phyloP scores from a whole-genome alignment of 2,329 filamentous ascomycete genomes.

The Lachnellula suecica region DNA sequence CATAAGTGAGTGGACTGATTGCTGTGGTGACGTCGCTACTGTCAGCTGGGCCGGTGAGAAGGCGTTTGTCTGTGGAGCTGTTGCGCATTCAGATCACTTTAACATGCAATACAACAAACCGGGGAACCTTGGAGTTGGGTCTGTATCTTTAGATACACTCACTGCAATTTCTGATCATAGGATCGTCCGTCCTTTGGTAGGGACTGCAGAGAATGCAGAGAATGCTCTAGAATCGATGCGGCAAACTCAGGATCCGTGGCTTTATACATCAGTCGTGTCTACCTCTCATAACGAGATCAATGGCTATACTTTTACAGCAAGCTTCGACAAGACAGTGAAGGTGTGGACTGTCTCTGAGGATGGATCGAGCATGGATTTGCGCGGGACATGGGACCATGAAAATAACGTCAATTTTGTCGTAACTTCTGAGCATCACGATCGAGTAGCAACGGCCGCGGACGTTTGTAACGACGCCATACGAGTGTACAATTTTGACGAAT shows the following conservation, averaged over 20 bases:
- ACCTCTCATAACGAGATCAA: constrained; percentile 52
- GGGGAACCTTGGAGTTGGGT: constrained; percentile 60
- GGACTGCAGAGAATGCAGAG: constrained; percentile 42
- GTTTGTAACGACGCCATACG: constrained; percentile 53
- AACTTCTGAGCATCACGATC: constrained; percentile 43
- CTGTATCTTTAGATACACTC: constrained; percentile 42
- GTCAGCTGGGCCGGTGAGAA: constrained; percentile 55
- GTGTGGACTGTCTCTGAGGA: constrained; percentile 50
- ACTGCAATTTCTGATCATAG: constrained; percentile 56
- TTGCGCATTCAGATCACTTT: constrained; percentile 59
- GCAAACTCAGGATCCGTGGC: constrained; percentile 59
- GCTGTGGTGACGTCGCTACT: constrained; percentile 60
- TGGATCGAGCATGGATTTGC: constrained; percentile 39
- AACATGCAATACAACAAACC: constrained; percentile 68
- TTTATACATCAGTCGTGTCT: constrained; percentile 63
- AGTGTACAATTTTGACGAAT: constrained; percentile 48
- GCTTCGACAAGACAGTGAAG: constrained; percentile 62
- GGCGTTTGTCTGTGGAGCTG: constrained; percentile 60
- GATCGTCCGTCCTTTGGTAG: constrained; percentile 51
- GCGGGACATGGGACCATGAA: constrained; percentile 54
- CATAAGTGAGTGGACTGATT: constrained; percentile 57
- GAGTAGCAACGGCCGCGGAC: constrained; percentile 60
- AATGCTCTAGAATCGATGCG: constrained; percentile 58
- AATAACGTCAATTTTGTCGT: constrained; percentile 64
- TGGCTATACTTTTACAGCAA: constrained; percentile 54